phyloP scores from a whole-genome alignment of 2,329 filamentous ascomycete species.

The Hirsutella thompsonii region DNA sequence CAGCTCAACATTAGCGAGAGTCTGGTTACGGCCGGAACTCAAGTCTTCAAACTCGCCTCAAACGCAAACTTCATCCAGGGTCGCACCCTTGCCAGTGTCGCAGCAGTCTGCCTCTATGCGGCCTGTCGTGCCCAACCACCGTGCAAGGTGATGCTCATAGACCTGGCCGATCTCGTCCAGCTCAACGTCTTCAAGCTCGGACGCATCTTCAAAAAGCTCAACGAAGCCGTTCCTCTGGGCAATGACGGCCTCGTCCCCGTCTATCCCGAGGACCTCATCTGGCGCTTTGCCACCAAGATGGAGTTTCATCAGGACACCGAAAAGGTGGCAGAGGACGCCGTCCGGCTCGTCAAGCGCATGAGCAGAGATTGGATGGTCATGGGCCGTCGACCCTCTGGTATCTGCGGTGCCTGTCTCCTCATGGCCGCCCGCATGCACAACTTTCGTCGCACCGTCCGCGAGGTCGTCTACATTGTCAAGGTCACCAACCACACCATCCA shows the following conservation, averaged over 20 bases:
- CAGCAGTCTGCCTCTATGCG: constrained; percentile 82
- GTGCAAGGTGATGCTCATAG: constrained; percentile 86
- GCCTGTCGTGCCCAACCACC: constrained; percentile 68
- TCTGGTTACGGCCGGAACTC: constrained; percentile 51
- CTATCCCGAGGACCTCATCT: constrained; percentile 80
- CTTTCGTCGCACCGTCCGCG: constrained; percentile 80
- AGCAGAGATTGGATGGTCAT: constrained; percentile 95
- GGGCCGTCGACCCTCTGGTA: constrained; percentile 81
- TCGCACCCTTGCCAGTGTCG: constrained; percentile 71
- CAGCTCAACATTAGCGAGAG: constrained; percentile 48
- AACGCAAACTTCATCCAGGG: constrained; percentile 74
- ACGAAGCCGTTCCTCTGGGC: constrained; percentile 57
- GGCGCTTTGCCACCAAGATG: constrained; percentile 79
- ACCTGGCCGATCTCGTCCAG: constrained; percentile 71
- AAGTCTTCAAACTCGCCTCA: constrained; percentile 65
- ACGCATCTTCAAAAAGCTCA: constrained; percentile 74
- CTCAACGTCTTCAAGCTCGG: constrained; percentile 91
- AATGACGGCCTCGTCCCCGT: constrained; percentile 55
- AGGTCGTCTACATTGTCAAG: constrained; percentile 97
- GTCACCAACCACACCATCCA: constrained; percentile 89
- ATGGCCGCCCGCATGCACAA: constrained; percentile 98
- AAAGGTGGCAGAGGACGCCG: constrained; percentile 78
- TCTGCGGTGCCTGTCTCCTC: constrained; percentile 88
- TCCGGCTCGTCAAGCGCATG: constrained; percentile 83
- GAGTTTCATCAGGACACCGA: constrained; percentile 77